phyloP scores from a whole-genome alignment of 306 rosid species.

The Morella rubra region DNA sequence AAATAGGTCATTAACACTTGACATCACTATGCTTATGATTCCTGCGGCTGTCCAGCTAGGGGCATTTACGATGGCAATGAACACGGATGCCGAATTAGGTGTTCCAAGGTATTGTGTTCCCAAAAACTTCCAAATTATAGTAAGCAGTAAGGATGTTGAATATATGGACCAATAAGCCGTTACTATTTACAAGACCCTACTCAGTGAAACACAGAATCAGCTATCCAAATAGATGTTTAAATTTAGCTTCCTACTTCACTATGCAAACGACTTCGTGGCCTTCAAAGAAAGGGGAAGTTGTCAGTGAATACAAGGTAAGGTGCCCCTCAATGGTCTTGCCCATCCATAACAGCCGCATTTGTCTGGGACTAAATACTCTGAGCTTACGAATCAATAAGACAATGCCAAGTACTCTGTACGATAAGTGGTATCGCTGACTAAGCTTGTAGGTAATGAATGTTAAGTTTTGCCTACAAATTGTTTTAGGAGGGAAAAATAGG shows the following conservation, averaged over 20 bases:
- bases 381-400: neutral
- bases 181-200: neutral
- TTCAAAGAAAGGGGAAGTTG: neutral
- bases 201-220: neutral
- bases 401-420: neutral
- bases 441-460: neutral
- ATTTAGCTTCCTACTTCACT: neutral
- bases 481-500: neutral
- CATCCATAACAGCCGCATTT: neutral
- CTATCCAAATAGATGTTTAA: neutral
- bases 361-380: neutral
- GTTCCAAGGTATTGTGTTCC: no score
- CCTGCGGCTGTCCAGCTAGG: no score
- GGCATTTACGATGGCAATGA: no score
- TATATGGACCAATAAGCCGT: no score
- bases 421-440: neutral
- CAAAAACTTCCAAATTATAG: no score
- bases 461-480: neutral
- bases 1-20: no score
- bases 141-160: no score
- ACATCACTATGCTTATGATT: no score
- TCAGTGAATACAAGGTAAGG: neutral
- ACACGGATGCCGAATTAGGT: no score
- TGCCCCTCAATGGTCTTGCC: neutral
- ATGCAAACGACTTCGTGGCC: neutral